Evolutionary conservation across 1,139 yeast genomes (phyloP).

Genomic region (Geotrichum australiense): DNA sequence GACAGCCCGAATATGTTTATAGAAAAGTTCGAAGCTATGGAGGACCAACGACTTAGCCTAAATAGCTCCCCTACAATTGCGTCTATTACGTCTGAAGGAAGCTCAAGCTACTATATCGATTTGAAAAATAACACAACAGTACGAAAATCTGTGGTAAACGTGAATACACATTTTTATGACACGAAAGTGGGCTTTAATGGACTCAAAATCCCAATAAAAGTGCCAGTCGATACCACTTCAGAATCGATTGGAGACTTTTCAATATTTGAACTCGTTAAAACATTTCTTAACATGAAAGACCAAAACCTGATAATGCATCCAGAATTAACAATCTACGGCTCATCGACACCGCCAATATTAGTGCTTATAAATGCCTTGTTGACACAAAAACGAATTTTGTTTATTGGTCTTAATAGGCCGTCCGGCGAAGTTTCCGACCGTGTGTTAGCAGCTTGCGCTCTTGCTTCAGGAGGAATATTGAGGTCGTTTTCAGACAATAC

Average conservation of each 20-base stretch:
- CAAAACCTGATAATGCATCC: constrained; percentile 29
- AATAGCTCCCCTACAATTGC: constrained; percentile 9
- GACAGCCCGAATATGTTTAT: constrained; percentile 29
- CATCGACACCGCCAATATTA: constrained; percentile 53
- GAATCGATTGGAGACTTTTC: constrained; percentile 34
- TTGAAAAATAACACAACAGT: constrained; percentile 27
- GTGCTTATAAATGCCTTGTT: constrained; percentile 51
- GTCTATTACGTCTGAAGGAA: constrained; percentile 10
- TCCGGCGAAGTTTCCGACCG: constrained; percentile 52
- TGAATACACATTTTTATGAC: constrained; percentile 33
- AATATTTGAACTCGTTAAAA: constrained; percentile 25
- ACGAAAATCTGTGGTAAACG: constrained; percentile 22
- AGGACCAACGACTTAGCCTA: constrained; percentile 7
- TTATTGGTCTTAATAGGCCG: constrained; percentile 50
- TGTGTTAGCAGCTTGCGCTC: constrained; percentile 46
- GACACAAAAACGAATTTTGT: constrained; percentile 50
- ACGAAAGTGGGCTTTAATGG: constrained; percentile 29
- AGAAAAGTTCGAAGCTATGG: constrained; percentile 26
- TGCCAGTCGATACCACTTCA: constrained; percentile 31
- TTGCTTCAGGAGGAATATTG: constrained; percentile 52
- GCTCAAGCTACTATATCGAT: constrained; percentile 26
- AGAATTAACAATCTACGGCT: constrained; percentile 45
- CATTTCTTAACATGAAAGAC: constrained; percentile 22
- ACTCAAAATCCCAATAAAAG: constrained; percentile 32
- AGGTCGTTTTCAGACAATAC: constrained; percentile 44